Percentiles rank a stretch among this genome's conserved stretches.
phyloP scores from a whole-genome alignment of 2,329 filamentous ascomycete genomes.

The Penicillium sp. region DNA sequence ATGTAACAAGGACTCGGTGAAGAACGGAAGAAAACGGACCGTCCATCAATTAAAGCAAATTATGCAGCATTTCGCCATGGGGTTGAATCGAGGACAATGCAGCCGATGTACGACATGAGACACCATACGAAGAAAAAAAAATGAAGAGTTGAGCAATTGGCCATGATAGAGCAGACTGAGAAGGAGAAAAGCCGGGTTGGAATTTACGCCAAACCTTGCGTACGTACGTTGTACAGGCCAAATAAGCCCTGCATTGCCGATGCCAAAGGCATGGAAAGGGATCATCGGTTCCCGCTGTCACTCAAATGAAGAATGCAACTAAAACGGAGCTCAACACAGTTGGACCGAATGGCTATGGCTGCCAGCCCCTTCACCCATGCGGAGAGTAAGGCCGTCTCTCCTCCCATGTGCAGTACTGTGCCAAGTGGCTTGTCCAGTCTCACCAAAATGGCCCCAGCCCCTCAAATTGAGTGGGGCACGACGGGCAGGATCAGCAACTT shows the following conservation, averaged over 20 bases:
- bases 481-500: constrained; percentile 21
- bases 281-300: constrained; percentile 25
- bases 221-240: background rate
- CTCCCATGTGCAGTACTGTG: constrained; percentile 15
- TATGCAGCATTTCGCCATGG: background rate
- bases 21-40: background rate
- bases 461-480: constrained; percentile 18
- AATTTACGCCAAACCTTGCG: constrained; percentile 11
- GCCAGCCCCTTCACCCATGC: constrained; percentile 2
- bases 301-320: constrained; percentile 7
- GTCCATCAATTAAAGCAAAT: background rate
- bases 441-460: constrained; percentile 7
- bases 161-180: background rate
- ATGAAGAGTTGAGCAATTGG: background rate
- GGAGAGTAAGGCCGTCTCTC: constrained; percentile 4
- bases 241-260: constrained; percentile 8
- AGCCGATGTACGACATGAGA: background rate
- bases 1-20: background rate
- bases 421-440: constrained; percentile 18
- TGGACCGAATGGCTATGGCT: constrained; percentile 6
- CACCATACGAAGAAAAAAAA: background rate
- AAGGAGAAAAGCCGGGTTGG: background rate
- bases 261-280: constrained; percentile 13
- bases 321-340: background rate
- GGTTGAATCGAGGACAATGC: background rate